Percentiles rank a stretch among this genome's conserved stretches.
These are phyloP conservation scores for Zygotorulaspora florentina DNA, from an alignment of 805 yeast species.

Conservation along the genomic window DNA sequence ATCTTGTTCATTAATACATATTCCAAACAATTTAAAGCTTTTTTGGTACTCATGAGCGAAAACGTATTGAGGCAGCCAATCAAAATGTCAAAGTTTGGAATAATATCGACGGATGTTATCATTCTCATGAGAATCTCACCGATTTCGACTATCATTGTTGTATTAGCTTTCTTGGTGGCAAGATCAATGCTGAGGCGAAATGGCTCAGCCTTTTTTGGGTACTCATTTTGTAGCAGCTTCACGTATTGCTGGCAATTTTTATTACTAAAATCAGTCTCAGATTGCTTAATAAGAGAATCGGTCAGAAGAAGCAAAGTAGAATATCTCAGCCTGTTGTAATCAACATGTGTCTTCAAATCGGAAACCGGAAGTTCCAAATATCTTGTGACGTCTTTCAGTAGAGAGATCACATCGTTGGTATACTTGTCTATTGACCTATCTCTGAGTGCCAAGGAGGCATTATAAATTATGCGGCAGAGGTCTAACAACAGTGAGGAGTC, in stretches of 20 bases:
- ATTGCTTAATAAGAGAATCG: conserved; percentile 27
- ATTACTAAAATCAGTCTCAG: neutral
- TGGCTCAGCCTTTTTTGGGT: conserved; percentile 31
- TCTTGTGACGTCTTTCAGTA: conserved; percentile 14
- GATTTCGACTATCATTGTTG: conserved; percentile 10
- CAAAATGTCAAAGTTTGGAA: conserved; percentile 21
- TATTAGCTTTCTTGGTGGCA: conserved; percentile 12
- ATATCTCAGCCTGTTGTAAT: conserved; percentile 20
- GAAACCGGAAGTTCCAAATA: conserved; percentile 16
- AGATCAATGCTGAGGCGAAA: conserved; percentile 31
- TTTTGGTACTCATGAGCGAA: conserved; percentile 21
- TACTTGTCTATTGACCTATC: conserved; percentile 1
- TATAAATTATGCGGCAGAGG: conserved; percentile 35
- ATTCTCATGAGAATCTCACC: conserved; percentile 37
- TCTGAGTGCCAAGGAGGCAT: conserved; percentile 26
- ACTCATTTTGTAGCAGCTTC: conserved; percentile 25
- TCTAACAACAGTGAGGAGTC: conserved; percentile 27
- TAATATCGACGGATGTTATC: conserved; percentile 31
- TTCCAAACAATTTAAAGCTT: conserved; percentile 35
- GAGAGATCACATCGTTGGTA: conserved; percentile 11
- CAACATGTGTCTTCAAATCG: conserved; percentile 13
- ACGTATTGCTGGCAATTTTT: conserved; percentile 17
- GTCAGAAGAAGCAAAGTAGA: conserved; percentile 28
- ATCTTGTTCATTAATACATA: conserved; percentile 36
- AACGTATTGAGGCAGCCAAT: conserved; percentile 31